Percentiles rank a stretch among this genome's conserved stretches.
Conservation (phyloP, 495 filamentous ascomycete genomes). For the Podospora appendiculata region DNA sequence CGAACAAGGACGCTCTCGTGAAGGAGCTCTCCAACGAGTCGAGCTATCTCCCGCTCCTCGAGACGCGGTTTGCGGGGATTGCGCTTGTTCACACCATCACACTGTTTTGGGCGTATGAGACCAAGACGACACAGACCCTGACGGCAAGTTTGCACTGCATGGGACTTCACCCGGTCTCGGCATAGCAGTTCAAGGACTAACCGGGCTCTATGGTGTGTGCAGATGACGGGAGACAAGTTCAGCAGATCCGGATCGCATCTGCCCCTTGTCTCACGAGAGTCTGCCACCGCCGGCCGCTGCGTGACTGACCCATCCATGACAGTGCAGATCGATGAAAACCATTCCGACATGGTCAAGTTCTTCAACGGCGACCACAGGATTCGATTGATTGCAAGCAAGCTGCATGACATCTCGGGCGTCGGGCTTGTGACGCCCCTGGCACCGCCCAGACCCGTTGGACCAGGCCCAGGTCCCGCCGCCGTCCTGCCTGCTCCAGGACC, state of each 20-base stretch:
- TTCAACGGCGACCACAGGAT: not conserved
- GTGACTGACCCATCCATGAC: not conserved
- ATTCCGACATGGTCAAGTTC: slow-evolving; percentile 9
- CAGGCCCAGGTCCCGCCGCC: too few relatives aligned
- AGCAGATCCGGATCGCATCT: too few relatives aligned
- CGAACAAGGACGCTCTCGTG: not conserved
- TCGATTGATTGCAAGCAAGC: too few relatives aligned
- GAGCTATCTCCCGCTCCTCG: not conserved
- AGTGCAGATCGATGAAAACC: slow-evolving; percentile 5
- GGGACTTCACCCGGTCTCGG: too few relatives aligned
- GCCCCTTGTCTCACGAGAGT: not conserved
- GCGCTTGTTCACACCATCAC: not conserved
- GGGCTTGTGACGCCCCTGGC: too few relatives aligned
- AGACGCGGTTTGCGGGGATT: not conserved
- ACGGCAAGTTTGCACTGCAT: too few relatives aligned
- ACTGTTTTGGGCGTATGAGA: slow-evolving; percentile 15
- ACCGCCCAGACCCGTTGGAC: too few relatives aligned
- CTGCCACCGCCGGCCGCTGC: not conserved
- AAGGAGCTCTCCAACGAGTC: slow-evolving; percentile 1
- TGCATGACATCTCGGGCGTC: too few relatives aligned
- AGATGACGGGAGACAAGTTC: too few relatives aligned
- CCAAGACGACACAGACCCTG: slow-evolving; percentile 1
- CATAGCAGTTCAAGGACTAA: too few relatives aligned
- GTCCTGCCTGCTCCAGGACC: too few relatives aligned
- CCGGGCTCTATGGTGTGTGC: too few relatives aligned